phyloP scores from a whole-genome alignment of 169 alveolate genomes.

The Besnoitia besnoiti region DNA sequence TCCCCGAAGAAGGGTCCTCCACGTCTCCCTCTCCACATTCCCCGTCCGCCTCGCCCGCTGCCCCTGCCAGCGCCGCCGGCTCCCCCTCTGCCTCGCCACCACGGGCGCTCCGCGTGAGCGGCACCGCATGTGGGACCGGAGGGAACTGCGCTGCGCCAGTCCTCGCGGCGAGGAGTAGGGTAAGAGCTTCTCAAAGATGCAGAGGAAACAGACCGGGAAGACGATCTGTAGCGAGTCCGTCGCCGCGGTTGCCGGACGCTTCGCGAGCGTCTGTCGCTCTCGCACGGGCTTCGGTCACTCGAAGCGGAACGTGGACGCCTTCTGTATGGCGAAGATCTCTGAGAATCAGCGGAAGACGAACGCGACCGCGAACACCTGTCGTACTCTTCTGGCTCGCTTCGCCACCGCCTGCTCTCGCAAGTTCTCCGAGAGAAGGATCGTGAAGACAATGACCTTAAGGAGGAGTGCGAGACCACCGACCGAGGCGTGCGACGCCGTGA shows the following conservation, averaged over 20 bases:
- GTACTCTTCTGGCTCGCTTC: not conserved
- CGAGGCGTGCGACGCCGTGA: not conserved
- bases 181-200: not conserved
- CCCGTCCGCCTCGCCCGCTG: not conserved
- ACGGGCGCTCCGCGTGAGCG: not conserved
- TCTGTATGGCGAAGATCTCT: not conserved
- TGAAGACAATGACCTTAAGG: not conserved
- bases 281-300: not conserved
- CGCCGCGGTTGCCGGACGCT: no score
- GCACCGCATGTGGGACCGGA: slow-evolving; percentile 16
- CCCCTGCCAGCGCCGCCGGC: not conserved
- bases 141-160: not conserved
- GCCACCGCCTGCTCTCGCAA: not conserved
- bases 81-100: slow-evolving; percentile 29
- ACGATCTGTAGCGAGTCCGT: not conserved
- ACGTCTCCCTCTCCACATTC: not conserved
- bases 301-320: not conserved
- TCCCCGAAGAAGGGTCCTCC: not conserved
- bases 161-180: not conserved
- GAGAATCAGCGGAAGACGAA: not conserved
- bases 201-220: slow-evolving; percentile 6
- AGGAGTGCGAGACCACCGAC: not conserved
- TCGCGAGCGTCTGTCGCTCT: not conserved
- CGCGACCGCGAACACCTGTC: not conserved
- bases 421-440: not conserved